Evolutionary conservation across 2,329 filamentous ascomycete species (phyloP), one percentile per base, ranked within the genome.

Genomic region (Cadophora sp.): DNA sequence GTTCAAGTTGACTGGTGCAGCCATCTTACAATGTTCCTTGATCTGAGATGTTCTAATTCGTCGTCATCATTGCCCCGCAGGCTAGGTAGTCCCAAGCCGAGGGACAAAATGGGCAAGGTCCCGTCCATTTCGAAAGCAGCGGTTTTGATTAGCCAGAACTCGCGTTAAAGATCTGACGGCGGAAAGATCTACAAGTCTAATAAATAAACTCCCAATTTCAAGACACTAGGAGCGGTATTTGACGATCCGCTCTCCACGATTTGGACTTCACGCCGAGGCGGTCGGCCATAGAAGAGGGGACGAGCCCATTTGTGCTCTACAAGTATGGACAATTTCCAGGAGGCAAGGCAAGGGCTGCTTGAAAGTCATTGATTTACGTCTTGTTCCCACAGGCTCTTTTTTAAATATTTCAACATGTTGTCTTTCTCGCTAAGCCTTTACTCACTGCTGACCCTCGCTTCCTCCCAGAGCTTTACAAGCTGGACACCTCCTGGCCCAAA

Each of bases 401-500:
- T 58, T 4, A n/a, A 1, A 24, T n/a, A n/a, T 4, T n/a, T 46
- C 62, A 58, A 34, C 0, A 67, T 64, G 61, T 67, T 59, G 9
- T 64, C 62, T 29, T 34, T 29, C 22, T 43, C 34, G 48, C 31
- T 64, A 46, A 37, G 19, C 27, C 19, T 65, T 19, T 62, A 43
- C 6, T 40, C 63, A 31, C 27, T 64, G 11, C 48, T 69, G 5
- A 43, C 64, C 8, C 56, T 64, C 31, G 34, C 62, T 24, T 26
- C 53, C 26, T 64, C 71, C 26, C 69, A 69, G 62, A 65, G 48
- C 31, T 71, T 70, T 29, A 56, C 63, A 31, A 59, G 43, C 19
- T 73, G 66, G 66, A 65, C 60, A 11, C 62, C 68, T 29, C 70
- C 72, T 19, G 68, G 66, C 8, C 61, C 69, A 56, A 67, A 65